Evolutionary conservation across 805 yeast genomes (phyloP), one percentile per base, ranked within the genome.

Genomic region (Teunomyces pallodes): DNA sequence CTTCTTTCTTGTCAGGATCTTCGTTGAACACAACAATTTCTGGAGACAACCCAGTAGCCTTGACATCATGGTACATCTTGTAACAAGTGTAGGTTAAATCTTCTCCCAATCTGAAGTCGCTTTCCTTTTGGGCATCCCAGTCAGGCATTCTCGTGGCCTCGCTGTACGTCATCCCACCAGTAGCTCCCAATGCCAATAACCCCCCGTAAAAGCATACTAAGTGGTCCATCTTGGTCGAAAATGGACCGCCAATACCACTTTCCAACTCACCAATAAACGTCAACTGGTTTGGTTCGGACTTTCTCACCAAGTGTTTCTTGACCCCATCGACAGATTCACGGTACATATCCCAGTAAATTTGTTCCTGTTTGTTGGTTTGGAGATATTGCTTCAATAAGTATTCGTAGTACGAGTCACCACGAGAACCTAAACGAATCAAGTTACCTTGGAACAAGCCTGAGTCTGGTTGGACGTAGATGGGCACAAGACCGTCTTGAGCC

Each of bases 321-420:
- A 91, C 86, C 20, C 96, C 96, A 28, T 74, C 79, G 36, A 87
- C 84, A 0, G 95, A 74, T 62, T 86, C 87, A 54, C 83, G 79
- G 65, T 90, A 91, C 84, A 90, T 81, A 10, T 80, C 79, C 58
- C 82, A 71, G 65, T 89, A 90, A 9, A 86, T 61, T 2, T 67
- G 66, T 54, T 83, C 87, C 51, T 72, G 64, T 59, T 80, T 79
- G 47, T 76, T 75, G 1, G 97, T 89, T 65, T 87, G 91, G 54
- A 91, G 67, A 59, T 86, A 88, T 66, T 90, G 96, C 65, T 90
- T 90, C 54, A 90, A 73, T 40, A 91, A 71, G 62, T 90, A 90
- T 68, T 91, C 97, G 61, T 91, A 90, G 64, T 90, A 91, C 0
- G 96, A 88, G 66, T 90, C 97, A 42, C 96, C 97, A 56, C 97